Evolutionary conservation across 1,284 basidiomycete genomes (phyloP).

Genomic region (Boletus sp.): DNA sequence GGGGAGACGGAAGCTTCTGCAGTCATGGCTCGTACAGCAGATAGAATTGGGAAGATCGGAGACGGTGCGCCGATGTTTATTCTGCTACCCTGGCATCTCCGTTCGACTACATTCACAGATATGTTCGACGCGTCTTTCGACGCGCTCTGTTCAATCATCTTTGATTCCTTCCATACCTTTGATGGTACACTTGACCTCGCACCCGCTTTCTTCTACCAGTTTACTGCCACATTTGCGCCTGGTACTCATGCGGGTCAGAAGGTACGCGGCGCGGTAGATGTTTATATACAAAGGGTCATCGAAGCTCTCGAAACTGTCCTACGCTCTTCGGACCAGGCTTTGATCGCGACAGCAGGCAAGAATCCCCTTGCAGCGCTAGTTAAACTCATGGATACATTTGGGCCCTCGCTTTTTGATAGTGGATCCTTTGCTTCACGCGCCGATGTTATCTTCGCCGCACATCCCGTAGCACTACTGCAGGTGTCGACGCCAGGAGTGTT

Average conservation of each 20-base stretch:
- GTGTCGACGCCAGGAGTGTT: conserved; percentile 42
- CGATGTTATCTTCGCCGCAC: conserved; percentile 41
- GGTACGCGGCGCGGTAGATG: conserved; percentile 23
- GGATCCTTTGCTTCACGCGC: conserved; percentile 36
- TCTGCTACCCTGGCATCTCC: conserved; percentile 1
- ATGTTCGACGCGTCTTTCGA: conserved; percentile 49
- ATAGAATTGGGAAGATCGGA: conserved; percentile 40
- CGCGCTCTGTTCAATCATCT: conserved; percentile 28
- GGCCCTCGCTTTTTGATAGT: conserved; percentile 39
- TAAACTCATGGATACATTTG: conserved; percentile 28
- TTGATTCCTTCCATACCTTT: conserved; percentile 2
- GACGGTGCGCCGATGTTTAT: conserved; percentile 34
- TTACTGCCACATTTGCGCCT: conserved; percentile 33
- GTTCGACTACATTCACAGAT: conserved; percentile 31
- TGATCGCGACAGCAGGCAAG: not conserved
- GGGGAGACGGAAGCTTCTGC: conserved; percentile 43
- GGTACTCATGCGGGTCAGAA: conserved; percentile 29
- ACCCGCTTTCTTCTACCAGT: conserved; percentile 41
- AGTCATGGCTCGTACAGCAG: conserved; percentile 43
- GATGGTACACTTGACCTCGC: conserved; percentile 33
- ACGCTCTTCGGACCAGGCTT: conserved; percentile 3
- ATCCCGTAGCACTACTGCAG: conserved; percentile 41
- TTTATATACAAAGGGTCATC: conserved; percentile 30
- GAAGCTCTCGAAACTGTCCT: conserved; percentile 29
- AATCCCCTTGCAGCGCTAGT: conserved; percentile 16